A percentile compares a stretch with the other conserved stretches of the same genome.
Conservation (phyloP, 331 rosid genomes). For the Spiraea crenata region DNA sequence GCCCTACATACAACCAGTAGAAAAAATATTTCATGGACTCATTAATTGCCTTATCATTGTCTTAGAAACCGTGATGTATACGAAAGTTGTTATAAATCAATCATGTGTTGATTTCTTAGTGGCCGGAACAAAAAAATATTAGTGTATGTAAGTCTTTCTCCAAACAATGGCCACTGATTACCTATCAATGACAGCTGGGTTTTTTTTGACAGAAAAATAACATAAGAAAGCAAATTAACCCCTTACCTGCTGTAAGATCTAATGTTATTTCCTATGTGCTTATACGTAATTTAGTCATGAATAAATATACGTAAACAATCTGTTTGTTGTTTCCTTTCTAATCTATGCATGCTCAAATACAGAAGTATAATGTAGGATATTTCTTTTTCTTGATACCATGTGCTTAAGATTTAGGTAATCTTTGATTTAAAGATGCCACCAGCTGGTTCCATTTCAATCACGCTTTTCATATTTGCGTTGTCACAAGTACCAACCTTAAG, state of each 20-base stretch:
- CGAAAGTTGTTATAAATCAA: no score
- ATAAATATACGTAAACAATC: neutral
- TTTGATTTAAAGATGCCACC: slow-evolving; percentile 5
- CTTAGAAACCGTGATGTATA: no score
- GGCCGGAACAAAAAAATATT: no score
- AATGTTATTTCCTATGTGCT: neutral
- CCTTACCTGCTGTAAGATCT: neutral
- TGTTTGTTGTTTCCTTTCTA: neutral
- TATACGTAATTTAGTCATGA: neutral
- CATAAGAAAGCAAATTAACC: neutral
- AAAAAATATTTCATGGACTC: no score
- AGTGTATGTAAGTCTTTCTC: no score
- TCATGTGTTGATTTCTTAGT: no score
- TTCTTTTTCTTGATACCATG: neutral
- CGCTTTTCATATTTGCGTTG: neutral
- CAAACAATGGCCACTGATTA: no score
- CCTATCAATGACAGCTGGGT: no score
- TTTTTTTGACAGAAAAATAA: no score
- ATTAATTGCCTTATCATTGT: no score
- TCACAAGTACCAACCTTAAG: no score
- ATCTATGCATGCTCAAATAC: neutral
- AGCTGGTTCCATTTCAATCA: neutral
- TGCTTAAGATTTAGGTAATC: neutral
- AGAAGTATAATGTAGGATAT: neutral
- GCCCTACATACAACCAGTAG: neutral